These are phyloP conservation scores for Penicillium sp. DNA, from an alignment of 2,329 filamentous ascomycete species.

Conservation along the genomic window DNA sequence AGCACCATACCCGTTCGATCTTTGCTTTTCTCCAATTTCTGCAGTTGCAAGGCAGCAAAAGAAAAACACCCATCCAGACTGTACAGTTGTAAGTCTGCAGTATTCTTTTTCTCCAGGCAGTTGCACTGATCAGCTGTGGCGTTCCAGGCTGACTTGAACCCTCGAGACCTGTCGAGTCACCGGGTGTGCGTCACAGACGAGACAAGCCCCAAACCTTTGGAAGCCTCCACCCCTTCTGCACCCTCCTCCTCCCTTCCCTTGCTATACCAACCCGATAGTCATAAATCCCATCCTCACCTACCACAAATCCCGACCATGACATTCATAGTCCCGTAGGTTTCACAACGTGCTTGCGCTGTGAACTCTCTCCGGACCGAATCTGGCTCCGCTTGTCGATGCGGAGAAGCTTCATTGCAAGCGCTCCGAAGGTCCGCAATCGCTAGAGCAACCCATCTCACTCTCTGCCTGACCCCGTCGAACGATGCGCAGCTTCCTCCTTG, in stretches of 20 bases:
- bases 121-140: conserved; percentile 22
- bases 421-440: conserved; percentile 35
- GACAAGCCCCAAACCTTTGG: conserved; percentile 11
- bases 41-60: neutral
- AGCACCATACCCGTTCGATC: neutral
- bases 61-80: neutral
- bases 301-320: conserved; percentile 28
- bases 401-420: conserved; percentile 44
- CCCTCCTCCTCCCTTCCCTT: conserved; percentile 18
- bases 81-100: neutral
- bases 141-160: conserved; percentile 36
- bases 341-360: conserved; percentile 38
- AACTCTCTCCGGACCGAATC: conserved; percentile 29
- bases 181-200: conserved; percentile 51
- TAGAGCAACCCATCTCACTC: conserved; percentile 22
- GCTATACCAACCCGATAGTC: conserved; percentile 1
- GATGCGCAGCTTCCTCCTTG: conserved; percentile 31
- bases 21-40: conserved; percentile 4
- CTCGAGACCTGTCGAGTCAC: conserved; percentile 46
- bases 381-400: conserved; percentile 38
- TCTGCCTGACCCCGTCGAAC: conserved; percentile 30
- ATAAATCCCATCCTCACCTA: neutral
- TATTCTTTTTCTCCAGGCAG: neutral
- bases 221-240: conserved; percentile 25
- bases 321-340: conserved; percentile 31